Evolutionary conservation across 108 stramenopile genomes (phyloP).

Genomic region (Cylindrotheca fusiformis): DNA sequence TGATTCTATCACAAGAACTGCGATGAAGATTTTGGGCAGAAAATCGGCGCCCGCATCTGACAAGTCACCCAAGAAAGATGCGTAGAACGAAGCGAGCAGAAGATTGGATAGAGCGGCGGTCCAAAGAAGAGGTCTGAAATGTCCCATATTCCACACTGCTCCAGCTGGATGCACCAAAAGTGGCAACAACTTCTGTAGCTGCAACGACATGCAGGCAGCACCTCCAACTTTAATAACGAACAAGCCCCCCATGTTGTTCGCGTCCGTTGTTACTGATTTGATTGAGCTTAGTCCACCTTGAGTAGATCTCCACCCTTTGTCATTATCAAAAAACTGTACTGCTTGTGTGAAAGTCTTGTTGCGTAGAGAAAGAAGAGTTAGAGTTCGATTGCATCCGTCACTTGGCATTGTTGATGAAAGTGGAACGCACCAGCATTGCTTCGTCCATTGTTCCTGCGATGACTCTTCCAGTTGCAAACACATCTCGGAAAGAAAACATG

Average conservation of each 20-base stretch:
- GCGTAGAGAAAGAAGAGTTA: not conserved
- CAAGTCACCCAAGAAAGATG: conserved; percentile 51
- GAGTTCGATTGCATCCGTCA: not conserved
- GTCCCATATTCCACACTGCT: conserved; percentile 75
- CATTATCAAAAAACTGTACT: conserved; percentile 64
- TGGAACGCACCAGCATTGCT: conserved; percentile 54
- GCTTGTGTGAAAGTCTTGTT: conserved; percentile 76
- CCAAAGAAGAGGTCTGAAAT: conserved; percentile 62
- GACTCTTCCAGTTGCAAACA: conserved; percentile 73
- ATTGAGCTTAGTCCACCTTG: conserved; percentile 82
- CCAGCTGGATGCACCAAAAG: conserved; percentile 69
- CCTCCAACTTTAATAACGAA: conserved; percentile 82
- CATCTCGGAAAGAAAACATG: conserved; percentile 72
- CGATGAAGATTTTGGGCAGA: conserved; percentile 45
- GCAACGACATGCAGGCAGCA: conserved; percentile 66
- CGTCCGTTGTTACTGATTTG: conserved; percentile 69
- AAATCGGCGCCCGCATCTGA: conserved; percentile 49
- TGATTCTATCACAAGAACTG: conserved; percentile 59
- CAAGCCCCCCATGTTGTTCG: conserved; percentile 87
- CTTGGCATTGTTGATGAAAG: too few species aligned
- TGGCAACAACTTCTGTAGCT: conserved; percentile 75
- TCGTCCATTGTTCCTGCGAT: conserved; percentile 58
- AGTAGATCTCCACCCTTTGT: conserved; percentile 80
- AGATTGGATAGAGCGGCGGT: conserved; percentile 64
- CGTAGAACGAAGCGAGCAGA: conserved; percentile 49